Percentiles rank a stretch among this genome's conserved stretches.
phyloP scores from a whole-genome alignment of 371 early-diverging fungal species.

The Encephalitozoon intestinalis region DNA sequence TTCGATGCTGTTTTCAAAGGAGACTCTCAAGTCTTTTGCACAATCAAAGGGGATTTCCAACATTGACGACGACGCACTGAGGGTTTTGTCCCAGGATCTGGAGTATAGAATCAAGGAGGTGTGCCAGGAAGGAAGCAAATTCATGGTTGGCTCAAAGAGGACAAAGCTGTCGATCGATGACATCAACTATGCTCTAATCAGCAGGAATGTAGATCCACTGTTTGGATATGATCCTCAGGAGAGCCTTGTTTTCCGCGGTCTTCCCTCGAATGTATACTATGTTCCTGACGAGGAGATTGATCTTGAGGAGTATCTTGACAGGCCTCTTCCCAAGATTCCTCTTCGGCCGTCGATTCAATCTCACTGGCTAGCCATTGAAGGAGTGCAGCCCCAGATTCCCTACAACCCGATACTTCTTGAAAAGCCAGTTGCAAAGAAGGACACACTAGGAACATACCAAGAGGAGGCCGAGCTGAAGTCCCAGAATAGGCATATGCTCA shows the following conservation, averaged over 20 bases:
- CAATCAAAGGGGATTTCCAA: slow-evolving; percentile 78
- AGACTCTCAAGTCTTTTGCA: slow-evolving; percentile 63
- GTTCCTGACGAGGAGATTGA: slow-evolving; percentile 91
- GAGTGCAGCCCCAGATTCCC: slow-evolving; percentile 92
- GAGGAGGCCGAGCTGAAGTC: slow-evolving; percentile 58
- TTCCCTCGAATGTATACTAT: slow-evolving; percentile 69
- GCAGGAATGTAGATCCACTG: slow-evolving; percentile 88
- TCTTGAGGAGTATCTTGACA: slow-evolving; percentile 75
- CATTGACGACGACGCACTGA: slow-evolving; percentile 78
- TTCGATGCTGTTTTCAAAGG: slow-evolving; percentile 61
- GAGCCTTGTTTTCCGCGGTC: slow-evolving; percentile 65
- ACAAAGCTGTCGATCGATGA: slow-evolving; percentile 76
- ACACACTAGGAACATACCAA: slow-evolving; percentile 66
- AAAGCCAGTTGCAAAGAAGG: slow-evolving; percentile 62
- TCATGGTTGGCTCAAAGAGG: slow-evolving; percentile 87
- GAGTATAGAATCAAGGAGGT: slow-evolving; percentile 90
- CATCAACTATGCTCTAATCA: slow-evolving; percentile 81
- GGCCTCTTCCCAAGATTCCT: slow-evolving; percentile 85
- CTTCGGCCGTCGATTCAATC: slow-evolving; percentile 62
- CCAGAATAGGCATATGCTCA: slow-evolving; percentile 69
- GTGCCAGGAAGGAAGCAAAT: slow-evolving; percentile 88
- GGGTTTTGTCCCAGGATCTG: slow-evolving; percentile 80
- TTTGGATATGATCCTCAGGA: slow-evolving; percentile 80
- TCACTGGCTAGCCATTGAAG: slow-evolving; percentile 97
- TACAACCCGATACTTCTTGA: slow-evolving; percentile 84